Evolutionary conservation across 768 basidiomycete species (phyloP).

Genomic region (Neoboletus magnificus): DNA sequence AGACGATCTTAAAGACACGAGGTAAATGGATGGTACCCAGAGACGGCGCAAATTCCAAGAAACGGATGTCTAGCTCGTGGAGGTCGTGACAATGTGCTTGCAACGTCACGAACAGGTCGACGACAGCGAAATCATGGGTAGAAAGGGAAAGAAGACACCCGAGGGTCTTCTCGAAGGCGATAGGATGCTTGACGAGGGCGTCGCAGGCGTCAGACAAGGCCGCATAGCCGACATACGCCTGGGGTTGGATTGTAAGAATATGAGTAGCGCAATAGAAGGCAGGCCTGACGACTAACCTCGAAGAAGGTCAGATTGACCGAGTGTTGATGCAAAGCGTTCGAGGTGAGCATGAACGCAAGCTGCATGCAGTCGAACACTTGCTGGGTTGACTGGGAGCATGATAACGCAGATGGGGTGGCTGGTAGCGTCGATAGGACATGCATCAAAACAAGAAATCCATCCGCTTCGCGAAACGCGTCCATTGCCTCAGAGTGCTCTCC

Average conservation of each 20-base stretch:
- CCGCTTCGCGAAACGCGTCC: constrained; percentile 76
- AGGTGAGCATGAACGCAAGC: constrained; percentile 60
- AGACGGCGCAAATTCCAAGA: constrained; percentile 39
- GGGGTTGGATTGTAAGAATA: not conserved
- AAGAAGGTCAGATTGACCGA: constrained; percentile 60
- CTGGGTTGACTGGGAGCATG: constrained; percentile 34
- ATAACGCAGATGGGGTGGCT: constrained; percentile 24
- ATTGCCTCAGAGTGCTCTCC: constrained; percentile 62
- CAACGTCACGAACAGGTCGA: constrained; percentile 52
- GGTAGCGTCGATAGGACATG: constrained; percentile 64
- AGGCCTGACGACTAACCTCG: constrained; percentile 48
- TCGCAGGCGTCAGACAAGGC: constrained; percentile 59
- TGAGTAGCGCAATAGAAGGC: constrained; percentile 11
- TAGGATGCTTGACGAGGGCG: constrained; percentile 45
- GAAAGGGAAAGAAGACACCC: constrained; percentile 70
- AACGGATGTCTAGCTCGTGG: constrained; percentile 39
- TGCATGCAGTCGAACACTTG: constrained; percentile 52
- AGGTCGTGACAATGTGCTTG: constrained; percentile 35
- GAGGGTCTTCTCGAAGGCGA: constrained; percentile 51
- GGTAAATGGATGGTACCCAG: constrained; percentile 55
- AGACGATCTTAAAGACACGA: constrained; percentile 58
- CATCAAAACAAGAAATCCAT: constrained; percentile 76
- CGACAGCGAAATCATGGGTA: constrained; percentile 58
- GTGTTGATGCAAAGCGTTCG: constrained; percentile 60
- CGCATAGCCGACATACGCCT: constrained; percentile 56